Percentiles rank a stretch among this genome's conserved stretches.
Evolutionary conservation across 2,329 filamentous ascomycete species (phyloP).

Genomic region (Colletotrichum theobromicola): DNA sequence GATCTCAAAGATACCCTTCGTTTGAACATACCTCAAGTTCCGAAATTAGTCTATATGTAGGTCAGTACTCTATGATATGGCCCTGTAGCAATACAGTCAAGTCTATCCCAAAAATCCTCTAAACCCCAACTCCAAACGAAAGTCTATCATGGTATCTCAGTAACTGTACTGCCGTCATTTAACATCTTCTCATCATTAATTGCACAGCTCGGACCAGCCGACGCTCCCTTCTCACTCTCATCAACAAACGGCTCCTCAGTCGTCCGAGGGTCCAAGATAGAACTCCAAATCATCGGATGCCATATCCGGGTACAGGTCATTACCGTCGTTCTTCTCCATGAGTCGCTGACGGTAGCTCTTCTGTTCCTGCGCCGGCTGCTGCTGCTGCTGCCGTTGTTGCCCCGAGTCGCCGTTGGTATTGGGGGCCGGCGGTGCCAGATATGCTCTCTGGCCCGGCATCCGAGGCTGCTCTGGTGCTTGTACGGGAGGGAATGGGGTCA

Average conservation of each 20-base stretch:
- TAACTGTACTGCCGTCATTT: background rate
- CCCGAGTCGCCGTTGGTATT: background rate
- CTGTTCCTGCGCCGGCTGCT: background rate
- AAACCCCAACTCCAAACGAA: background rate
- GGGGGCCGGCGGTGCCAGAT: background rate
- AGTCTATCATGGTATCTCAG: background rate
- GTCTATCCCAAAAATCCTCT: background rate
- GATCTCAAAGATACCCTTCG: background rate
- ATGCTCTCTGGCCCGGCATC: background rate
- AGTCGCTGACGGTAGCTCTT: background rate
- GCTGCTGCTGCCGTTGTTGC: background rate
- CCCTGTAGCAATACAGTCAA: background rate
- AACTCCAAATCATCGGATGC: background rate
- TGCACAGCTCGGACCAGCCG: background rate
- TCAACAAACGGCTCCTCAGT: background rate
- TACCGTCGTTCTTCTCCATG: background rate
- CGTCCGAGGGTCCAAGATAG: background rate
- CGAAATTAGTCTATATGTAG: background rate
- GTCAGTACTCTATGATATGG: background rate
- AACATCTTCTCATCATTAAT: background rate
- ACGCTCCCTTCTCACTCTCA: background rate
- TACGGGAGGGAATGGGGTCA: background rate
- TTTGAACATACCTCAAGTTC: background rate
- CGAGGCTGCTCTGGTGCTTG: background rate
- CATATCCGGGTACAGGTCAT: background rate